Percentiles rank a stretch among this genome's conserved stretches.
These are phyloP conservation scores for Mortierella alpina DNA, from an alignment of 192 early-diverging fungal genomes.

Conservation along the genomic window DNA sequence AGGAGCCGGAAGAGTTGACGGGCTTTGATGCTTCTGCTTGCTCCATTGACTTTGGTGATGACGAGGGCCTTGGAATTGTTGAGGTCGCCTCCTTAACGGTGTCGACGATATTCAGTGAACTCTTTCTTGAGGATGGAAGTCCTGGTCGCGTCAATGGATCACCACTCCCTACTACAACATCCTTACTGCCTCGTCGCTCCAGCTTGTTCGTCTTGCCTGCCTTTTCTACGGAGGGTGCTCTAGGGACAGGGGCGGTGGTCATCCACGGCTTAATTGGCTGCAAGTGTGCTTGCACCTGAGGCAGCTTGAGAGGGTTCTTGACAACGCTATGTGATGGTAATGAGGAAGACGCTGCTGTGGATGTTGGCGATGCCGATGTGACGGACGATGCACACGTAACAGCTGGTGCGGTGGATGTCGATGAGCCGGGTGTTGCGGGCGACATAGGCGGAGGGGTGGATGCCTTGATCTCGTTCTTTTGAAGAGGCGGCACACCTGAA, in stretches of 20 bases:
- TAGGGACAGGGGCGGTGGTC: slow-evolving; percentile 26
- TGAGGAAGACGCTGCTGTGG: background rate
- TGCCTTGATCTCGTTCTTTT: background rate
- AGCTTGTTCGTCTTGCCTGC: background rate
- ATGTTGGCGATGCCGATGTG: background rate
- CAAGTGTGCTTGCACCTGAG: slow-evolving; percentile 31
- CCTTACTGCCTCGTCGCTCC: background rate
- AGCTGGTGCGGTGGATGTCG: background rate
- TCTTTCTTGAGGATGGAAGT: slow-evolving; percentile 22
- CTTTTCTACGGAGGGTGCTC: slow-evolving; percentile 22
- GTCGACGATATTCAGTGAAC: slow-evolving; percentile 18
- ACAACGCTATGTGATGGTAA: background rate
- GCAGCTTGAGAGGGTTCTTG: slow-evolving; percentile 34
- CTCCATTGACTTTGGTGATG: slow-evolving; percentile 3
- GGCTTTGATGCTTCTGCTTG: background rate
- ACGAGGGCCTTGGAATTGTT: background rate
- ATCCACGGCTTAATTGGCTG: slow-evolving; percentile 52
- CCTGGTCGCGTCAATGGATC: slow-evolving; percentile 11
- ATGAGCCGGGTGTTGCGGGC: background rate
- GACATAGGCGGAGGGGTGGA: background rate
- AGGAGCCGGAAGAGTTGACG: too few species aligned
- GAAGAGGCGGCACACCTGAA: too few species aligned
- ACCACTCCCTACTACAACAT: slow-evolving; percentile 21
- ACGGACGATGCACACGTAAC: background rate
- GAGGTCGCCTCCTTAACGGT: slow-evolving; percentile 3